phyloP scores from a whole-genome alignment of 148 eudicot genomes.

The Vaccinium macrocarpon region DNA sequence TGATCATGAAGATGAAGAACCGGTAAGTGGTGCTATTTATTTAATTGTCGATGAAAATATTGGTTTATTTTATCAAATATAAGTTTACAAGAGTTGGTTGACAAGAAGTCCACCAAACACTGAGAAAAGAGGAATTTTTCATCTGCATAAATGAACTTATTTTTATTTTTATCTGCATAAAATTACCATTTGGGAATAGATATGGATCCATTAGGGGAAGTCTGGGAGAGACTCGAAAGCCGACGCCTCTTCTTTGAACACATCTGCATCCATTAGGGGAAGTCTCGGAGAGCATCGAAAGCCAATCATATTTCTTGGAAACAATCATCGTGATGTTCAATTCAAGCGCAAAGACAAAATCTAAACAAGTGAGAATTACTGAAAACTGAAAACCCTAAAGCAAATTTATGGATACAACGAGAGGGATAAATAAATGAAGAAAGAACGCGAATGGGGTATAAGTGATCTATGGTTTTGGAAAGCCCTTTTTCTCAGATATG shows the following conservation, averaged over 20 bases:
- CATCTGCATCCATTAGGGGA: neutral
- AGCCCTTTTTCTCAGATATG: too few relatives aligned
- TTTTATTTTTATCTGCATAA: too few relatives aligned
- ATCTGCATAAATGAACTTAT: too few relatives aligned
- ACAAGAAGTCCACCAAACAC: neutral
- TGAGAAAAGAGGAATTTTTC: neutral
- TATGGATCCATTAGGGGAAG: neutral
- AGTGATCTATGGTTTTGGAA: too few relatives aligned
- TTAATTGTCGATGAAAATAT: neutral
- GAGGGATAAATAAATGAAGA: too few relatives aligned
- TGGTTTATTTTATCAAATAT: neutral
- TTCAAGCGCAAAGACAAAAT: neutral
- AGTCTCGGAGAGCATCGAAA: neutral
- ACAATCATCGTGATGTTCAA: neutral
- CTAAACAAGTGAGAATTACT: too few relatives aligned
- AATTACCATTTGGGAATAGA: neutral
- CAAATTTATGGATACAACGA: too few relatives aligned
- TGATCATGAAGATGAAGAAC: constrained; percentile 59
- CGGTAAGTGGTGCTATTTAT: constrained; percentile 36
- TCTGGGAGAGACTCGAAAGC: neutral
- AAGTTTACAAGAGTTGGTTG: neutral
- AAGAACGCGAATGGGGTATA: too few relatives aligned
- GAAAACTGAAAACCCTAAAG: too few relatives aligned
- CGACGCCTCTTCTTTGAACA: neutral
- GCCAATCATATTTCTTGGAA: neutral